Percentiles rank a stretch among this genome's conserved stretches.
Evolutionary conservation across 1,284 basidiomycete genomes (phyloP).

Genomic region (Malassezia yamatoensis): DNA sequence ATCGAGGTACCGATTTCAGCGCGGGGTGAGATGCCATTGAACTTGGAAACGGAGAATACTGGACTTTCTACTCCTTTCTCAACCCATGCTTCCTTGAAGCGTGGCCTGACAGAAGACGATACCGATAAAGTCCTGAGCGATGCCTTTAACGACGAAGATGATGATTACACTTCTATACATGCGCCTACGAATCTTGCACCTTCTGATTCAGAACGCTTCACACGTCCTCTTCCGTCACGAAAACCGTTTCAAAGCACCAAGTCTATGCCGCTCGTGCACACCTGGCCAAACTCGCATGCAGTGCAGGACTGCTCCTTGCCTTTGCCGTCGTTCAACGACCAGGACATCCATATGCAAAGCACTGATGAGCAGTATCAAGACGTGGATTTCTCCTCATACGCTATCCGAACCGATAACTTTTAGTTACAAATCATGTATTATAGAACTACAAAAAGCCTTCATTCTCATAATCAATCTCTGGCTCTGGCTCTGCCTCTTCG

Average conservation of each 20-base stretch:
- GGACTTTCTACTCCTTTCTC: background rate
- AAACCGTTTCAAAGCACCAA: conserved; percentile 1
- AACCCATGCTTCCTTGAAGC: conserved; percentile 3
- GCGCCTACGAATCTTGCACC: background rate
- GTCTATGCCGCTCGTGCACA: conserved; percentile 11
- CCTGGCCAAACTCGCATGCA: background rate
- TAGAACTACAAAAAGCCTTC: conserved; percentile 16
- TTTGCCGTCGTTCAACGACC: background rate
- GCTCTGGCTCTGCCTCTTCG: conserved; percentile 2
- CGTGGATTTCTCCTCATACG: conserved; percentile 12
- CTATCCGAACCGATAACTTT: conserved; percentile 12
- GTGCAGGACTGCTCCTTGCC: background rate
- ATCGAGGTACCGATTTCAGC: background rate
- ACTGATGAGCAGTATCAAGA: conserved; percentile 1
- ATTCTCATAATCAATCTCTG: conserved; percentile 15
- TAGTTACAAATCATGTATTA: conserved; percentile 3
- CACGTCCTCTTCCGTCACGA: conserved; percentile 13
- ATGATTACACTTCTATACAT: background rate
- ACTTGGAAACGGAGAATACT: background rate
- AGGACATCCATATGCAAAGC: background rate
- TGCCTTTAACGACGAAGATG: conserved; percentile 8
- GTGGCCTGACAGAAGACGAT: conserved; percentile 10
- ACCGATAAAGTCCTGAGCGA: conserved; percentile 7
- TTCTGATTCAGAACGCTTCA: background rate
- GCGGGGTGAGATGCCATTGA: background rate